These are phyloP conservation scores for Elasticomyces elasticus DNA, from an alignment of 495 filamentous ascomycete genomes.

Conservation along the genomic window DNA sequence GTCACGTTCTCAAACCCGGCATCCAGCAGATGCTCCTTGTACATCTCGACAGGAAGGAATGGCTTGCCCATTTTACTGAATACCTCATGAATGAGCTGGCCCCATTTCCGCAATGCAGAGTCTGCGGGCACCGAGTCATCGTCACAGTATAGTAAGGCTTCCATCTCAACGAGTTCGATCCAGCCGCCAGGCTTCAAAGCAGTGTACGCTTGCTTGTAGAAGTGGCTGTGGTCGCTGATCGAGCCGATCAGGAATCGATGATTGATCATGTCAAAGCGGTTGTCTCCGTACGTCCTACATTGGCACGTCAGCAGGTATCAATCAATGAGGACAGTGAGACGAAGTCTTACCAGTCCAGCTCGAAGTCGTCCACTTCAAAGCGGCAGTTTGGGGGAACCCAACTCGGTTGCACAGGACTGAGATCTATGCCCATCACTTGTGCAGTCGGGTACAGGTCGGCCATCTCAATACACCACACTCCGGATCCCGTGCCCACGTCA, in stretches of 20 bases:
- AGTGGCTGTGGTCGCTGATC: slow-evolving; percentile 23
- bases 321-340: neutral
- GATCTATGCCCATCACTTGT: slow-evolving; percentile 26
- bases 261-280: slow-evolving; percentile 30
- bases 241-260: slow-evolving; percentile 17
- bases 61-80: slow-evolving; percentile 17
- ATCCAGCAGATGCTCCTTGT: slow-evolving; percentile 11
- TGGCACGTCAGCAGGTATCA: neutral
- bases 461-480: slow-evolving; percentile 11
- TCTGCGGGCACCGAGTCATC: slow-evolving; percentile 19
- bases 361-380: slow-evolving; percentile 30
- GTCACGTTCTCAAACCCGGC: slow-evolving; percentile 26
- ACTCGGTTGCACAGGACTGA: slow-evolving; percentile 27
- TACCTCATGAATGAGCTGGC: slow-evolving; percentile 3
- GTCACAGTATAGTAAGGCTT: slow-evolving; percentile 19
- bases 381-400: slow-evolving; percentile 27
- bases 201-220: slow-evolving; percentile 19
- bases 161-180: slow-evolving; percentile 27
- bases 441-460: slow-evolving; percentile 9
- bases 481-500: slow-evolving; percentile 29
- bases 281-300: slow-evolving; percentile 12
- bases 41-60: slow-evolving; percentile 10
- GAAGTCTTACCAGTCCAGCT: slow-evolving; percentile 21
- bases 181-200: slow-evolving; percentile 26
- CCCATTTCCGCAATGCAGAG: slow-evolving; percentile 14